Conservation (phyloP, 208 protist genomes). For the Trichomonas vaginalis region DNA sequence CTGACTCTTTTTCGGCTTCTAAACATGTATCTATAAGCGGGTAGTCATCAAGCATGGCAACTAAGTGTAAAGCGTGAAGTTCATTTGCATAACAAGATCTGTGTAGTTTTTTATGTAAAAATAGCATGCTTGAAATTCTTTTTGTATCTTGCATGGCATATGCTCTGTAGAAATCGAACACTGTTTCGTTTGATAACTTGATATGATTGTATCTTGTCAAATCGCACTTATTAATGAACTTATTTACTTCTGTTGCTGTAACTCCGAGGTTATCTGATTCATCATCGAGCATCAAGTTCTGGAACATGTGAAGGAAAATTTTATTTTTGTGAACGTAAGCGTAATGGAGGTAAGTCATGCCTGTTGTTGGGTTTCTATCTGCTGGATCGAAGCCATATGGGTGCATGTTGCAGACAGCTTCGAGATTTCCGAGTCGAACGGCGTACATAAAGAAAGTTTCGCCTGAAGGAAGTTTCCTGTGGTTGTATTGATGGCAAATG, state of each 20-base stretch:
- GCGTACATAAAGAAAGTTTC: background rate
- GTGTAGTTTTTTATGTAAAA: background rate
- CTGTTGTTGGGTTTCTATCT: background rate
- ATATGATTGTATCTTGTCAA: background rate
- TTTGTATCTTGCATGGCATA: background rate
- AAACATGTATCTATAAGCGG: background rate
- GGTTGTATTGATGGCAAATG: background rate
- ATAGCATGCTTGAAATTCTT: background rate
- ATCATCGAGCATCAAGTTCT: background rate
- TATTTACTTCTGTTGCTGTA: background rate
- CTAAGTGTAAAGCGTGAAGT: background rate
- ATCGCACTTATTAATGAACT: background rate
- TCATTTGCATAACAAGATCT: background rate
- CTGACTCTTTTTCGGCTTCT: background rate
- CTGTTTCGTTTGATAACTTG: background rate
- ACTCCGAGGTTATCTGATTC: background rate
- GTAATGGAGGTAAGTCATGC: background rate
- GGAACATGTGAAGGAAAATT: background rate
- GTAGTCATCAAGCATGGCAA: background rate
- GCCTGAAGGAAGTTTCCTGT: background rate
- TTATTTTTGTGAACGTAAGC: background rate
- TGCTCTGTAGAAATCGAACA: background rate
- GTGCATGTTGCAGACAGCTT: background rate
- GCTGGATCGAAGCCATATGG: background rate
- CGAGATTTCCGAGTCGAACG: background rate